Conservation (phyloP, 192 early-diverging fungal genomes). For the Mycoemilia scoparia region DNA sequence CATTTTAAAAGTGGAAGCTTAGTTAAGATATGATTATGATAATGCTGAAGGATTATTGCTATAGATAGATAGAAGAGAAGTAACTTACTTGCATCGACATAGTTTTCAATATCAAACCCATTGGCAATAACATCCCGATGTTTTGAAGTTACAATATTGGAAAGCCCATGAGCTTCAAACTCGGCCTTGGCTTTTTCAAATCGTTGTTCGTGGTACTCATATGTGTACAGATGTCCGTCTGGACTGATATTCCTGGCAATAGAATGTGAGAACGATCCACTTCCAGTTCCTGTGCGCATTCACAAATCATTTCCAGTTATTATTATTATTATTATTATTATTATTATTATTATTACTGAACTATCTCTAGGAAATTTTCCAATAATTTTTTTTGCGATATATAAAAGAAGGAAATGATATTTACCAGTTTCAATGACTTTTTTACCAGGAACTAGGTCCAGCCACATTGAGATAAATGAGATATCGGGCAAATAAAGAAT, state of each 20-base stretch:
- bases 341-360: no score
- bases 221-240: conserved; percentile 75
- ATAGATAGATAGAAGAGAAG: conserved; percentile 23
- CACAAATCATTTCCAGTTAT: conserved; percentile 1
- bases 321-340: conserved; percentile 1
- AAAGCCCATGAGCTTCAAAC: conserved; percentile 59
- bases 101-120: conserved; percentile 60
- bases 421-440: conserved; percentile 76
- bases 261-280: conserved; percentile 95
- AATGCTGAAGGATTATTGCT: conserved; percentile 3
- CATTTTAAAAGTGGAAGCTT: no score
- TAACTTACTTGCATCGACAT: conserved; percentile 71
- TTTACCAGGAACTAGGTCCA: conserved; percentile 72
- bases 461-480: conserved; percentile 61
- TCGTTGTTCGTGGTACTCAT: conserved; percentile 80
- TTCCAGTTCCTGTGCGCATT: no score
- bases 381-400: no score
- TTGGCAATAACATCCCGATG: conserved; percentile 60
- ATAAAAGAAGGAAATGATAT: no score
- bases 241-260: conserved; percentile 76
- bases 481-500: conserved; percentile 93
- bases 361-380: no score
- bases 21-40: no score
- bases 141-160: conserved; percentile 44
- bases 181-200: conserved; percentile 47